phyloP scores from a whole-genome alignment of 2,329 filamentous ascomycete species.

The Aureobasidium sp. region DNA sequence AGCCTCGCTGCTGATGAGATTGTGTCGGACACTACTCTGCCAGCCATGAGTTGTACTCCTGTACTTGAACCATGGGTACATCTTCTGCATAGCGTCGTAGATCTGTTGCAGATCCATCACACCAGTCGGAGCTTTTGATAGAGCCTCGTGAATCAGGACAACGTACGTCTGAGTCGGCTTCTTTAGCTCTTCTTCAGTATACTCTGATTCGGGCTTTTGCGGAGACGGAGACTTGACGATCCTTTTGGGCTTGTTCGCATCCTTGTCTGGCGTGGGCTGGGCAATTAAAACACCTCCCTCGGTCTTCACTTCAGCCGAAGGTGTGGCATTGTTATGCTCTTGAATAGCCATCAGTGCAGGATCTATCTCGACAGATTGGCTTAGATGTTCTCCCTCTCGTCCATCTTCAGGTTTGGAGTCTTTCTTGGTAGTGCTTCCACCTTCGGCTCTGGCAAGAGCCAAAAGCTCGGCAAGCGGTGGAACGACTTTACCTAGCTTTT shows the following conservation, averaged over 20 bases:
- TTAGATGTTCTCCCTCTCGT: slow-evolving; percentile 10
- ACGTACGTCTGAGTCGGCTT: slow-evolving; percentile 58
- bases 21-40: slow-evolving; percentile 60
- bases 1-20: slow-evolving; percentile 49
- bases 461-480: slow-evolving; percentile 25
- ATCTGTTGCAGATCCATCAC: slow-evolving; percentile 58
- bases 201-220: slow-evolving; percentile 53
- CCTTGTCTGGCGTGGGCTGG: slow-evolving; percentile 14
- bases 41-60: slow-evolving; percentile 51
- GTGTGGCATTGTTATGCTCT: slow-evolving; percentile 5
- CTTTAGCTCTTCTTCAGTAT: slow-evolving; percentile 64
- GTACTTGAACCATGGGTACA: slow-evolving; percentile 57
- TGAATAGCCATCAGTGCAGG: slow-evolving; percentile 12
- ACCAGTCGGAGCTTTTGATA: slow-evolving; percentile 45
- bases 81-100: slow-evolving; percentile 53
- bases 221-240: slow-evolving; percentile 51
- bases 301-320: not conserved
- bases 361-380: slow-evolving; percentile 11
- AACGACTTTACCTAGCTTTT: slow-evolving; percentile 23
- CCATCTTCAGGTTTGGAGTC: slow-evolving; percentile 17
- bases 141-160: slow-evolving; percentile 53
- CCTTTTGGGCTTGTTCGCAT: slow-evolving; percentile 38
- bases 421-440: slow-evolving; percentile 14
- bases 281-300: not conserved
- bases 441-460: slow-evolving; percentile 26